Percentiles rank a stretch among this genome's conserved stretches.
phyloP scores from a whole-genome alignment of 768 basidiomycete species.

The Mycena belliarum region DNA sequence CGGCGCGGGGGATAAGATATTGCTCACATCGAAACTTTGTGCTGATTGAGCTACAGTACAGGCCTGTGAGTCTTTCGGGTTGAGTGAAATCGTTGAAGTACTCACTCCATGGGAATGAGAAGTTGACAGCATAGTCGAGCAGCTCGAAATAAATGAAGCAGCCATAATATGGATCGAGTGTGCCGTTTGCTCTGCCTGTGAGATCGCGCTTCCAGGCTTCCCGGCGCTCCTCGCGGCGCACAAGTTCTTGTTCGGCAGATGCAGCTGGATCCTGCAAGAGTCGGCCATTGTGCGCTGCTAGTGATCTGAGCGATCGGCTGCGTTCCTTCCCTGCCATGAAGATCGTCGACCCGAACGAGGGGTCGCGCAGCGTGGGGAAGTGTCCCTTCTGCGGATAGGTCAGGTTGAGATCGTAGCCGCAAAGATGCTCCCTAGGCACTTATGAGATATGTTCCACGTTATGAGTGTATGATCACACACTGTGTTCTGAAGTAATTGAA shows the following conservation, averaged over 20 bases:
- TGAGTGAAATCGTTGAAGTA: not conserved
- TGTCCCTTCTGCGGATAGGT: slow-evolving; percentile 63
- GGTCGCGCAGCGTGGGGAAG: slow-evolving; percentile 44
- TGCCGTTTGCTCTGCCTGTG: slow-evolving; percentile 48
- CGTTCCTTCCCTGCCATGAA: slow-evolving; percentile 3
- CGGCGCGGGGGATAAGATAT: not conserved
- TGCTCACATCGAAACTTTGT: slow-evolving; percentile 33
- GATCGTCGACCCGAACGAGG: slow-evolving; percentile 20
- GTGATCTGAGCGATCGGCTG: slow-evolving; percentile 25
- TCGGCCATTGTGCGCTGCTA: slow-evolving; percentile 17
- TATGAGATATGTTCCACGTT: not conserved
- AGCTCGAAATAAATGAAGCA: slow-evolving; percentile 65
- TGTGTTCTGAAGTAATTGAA: slow-evolving; percentile 69
- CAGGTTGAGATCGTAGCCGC: slow-evolving; percentile 65
- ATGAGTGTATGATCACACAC: slow-evolving; percentile 38
- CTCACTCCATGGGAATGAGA: slow-evolving; percentile 60
- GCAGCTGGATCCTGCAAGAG: not conserved
- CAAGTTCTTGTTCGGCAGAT: slow-evolving; percentile 23
- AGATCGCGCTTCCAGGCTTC: slow-evolving; percentile 50
- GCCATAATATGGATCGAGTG: slow-evolving; percentile 59
- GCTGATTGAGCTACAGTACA: not conserved
- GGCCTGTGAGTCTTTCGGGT: not conserved
- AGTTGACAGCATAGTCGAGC: slow-evolving; percentile 72
- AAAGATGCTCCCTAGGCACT: slow-evolving; percentile 51
- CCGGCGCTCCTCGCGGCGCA: slow-evolving; percentile 24